Conservation (phyloP, 2,329 filamentous ascomycete genomes). For the Aspergillus sp. region DNA sequence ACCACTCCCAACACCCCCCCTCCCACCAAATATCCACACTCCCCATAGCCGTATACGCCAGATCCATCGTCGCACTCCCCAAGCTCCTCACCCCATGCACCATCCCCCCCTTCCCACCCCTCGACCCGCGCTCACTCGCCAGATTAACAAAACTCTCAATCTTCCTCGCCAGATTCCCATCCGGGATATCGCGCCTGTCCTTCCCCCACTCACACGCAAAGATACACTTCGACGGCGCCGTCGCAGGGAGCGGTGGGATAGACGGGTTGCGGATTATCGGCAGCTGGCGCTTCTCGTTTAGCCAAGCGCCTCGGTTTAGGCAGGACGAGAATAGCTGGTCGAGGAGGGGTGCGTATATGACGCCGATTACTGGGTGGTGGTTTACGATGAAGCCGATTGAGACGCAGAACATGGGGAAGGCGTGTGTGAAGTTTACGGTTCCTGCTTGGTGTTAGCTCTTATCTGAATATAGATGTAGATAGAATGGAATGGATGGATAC, state of each 20-base stretch:
- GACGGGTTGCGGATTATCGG: constrained; percentile 62
- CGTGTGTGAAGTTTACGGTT: constrained; percentile 78
- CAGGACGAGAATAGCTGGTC: constrained; percentile 70
- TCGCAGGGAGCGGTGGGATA: constrained; percentile 62
- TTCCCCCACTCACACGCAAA: constrained; percentile 81
- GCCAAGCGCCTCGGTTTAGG: constrained; percentile 64
- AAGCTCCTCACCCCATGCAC: constrained; percentile 73
- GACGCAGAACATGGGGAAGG: constrained; percentile 80
- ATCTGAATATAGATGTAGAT: background rate
- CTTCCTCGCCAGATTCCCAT: constrained; percentile 70
- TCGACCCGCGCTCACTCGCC: constrained; percentile 64
- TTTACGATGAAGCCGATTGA: constrained; percentile 69
- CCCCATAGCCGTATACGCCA: constrained; percentile 74
- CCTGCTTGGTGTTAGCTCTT: constrained; percentile 32
- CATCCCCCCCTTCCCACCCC: constrained; percentile 71
- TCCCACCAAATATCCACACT: constrained; percentile 82
- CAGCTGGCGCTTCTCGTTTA: constrained; percentile 63
- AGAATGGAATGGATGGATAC: constrained; percentile 31
- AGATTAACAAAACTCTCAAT: constrained; percentile 74
- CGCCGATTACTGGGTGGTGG: constrained; percentile 63
- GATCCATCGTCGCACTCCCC: constrained; percentile 70
- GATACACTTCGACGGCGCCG: constrained; percentile 68
- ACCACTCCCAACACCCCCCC: constrained; percentile 79
- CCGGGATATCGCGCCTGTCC: constrained; percentile 64
- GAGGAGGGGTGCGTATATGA: constrained; percentile 71